Evolutionary conservation across 176 grass and related monocot genomes (phyloP), one percentile per base, ranked within the genome.

Genomic region (Zoysia pacifica): DNA sequence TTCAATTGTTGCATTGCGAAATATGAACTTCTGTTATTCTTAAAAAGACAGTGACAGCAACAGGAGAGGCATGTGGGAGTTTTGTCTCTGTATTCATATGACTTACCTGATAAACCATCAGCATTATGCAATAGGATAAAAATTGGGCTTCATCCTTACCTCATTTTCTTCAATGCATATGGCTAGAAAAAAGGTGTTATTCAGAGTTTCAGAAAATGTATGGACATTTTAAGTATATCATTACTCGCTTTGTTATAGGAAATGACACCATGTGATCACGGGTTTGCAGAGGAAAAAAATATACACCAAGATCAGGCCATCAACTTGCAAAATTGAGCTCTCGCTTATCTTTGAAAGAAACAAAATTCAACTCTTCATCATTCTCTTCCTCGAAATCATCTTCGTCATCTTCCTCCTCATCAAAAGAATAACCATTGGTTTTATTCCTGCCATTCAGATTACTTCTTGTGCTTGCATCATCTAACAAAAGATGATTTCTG

Each of bases 281-380:
- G 52, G 10, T 84, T 70, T 65, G 37, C 1, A 3, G 16, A 11
- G 7, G 62, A 44, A 19, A 89, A 86, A 91, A 87, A 85, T 75
- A 87, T 83, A 85, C 81, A 92, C 19, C 48, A 36, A 67, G 4
- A 58, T 80, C 47, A 36, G n/a, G 68, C 52, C 67, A 68, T 94
- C 48, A 87, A 85, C 74, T 75, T 13, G 64, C 66, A 79, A 91
- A 66, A 65, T 88, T 79, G 69, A 90, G 79, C 62, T 97, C 75
- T 84, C 74, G 10, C 67, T 87, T 93, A 75, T 86, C 87, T 87
- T 94, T 79, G 11, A 84, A 88, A 72, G 91, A 88, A 94, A 97
- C 73, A 85, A 94, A 86, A 88, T 74, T 52, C 14, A 88, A 78
- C 38, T 91, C 88, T 16, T 90, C 86, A 56, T 87, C 84, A 43